These are phyloP conservation scores for Aureobasidium sp. DNA, from an alignment of 2,329 filamentous ascomycete genomes.

Conservation along the genomic window DNA sequence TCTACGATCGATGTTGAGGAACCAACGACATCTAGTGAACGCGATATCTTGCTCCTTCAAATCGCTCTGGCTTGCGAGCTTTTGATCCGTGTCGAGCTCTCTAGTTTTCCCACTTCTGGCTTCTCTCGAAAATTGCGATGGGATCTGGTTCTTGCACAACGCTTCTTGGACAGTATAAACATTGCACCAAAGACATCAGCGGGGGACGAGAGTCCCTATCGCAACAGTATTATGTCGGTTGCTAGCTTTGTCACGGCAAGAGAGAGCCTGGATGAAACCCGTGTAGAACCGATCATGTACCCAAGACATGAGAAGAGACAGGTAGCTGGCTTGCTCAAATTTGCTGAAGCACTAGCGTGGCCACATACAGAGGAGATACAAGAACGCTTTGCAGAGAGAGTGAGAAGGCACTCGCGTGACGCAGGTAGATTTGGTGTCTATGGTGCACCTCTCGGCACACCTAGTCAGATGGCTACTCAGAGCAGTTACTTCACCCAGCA, in stretches of 20 bases:
- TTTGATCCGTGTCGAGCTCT: constrained; percentile 40
- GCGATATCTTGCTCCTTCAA: constrained; percentile 47
- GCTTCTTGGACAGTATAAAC: constrained; percentile 44
- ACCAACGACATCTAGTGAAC: constrained; percentile 29
- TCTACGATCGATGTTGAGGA: constrained; percentile 20
- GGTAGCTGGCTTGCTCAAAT: constrained; percentile 41
- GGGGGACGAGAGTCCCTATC: constrained; percentile 7
- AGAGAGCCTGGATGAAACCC: constrained; percentile 14
- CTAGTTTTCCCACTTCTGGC: constrained; percentile 17
- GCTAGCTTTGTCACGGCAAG: constrained; percentile 19
- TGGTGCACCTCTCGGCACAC: constrained; percentile 30
- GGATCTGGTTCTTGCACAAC: constrained; percentile 45
- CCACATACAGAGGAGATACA: constrained; percentile 26
- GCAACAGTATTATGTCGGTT: constrained; percentile 20
- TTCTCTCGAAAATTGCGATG: constrained; percentile 46
- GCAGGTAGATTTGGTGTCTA: constrained; percentile 26
- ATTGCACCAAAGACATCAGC: constrained; percentile 25
- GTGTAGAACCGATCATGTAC: constrained; percentile 21
- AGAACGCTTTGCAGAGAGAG: constrained; percentile 5
- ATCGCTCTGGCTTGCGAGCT: constrained; percentile 47
- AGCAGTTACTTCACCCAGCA: constrained; percentile 11
- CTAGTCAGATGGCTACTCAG: constrained; percentile 15
- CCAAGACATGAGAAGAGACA: constrained; percentile 33
- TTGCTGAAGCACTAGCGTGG: constrained; percentile 43
- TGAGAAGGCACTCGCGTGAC: background rate